Percentiles rank a stretch among this genome's conserved stretches.
Evolutionary conservation across 495 filamentous ascomycete species (phyloP).

Genomic region (Parathielavia hyrcaniae): DNA sequence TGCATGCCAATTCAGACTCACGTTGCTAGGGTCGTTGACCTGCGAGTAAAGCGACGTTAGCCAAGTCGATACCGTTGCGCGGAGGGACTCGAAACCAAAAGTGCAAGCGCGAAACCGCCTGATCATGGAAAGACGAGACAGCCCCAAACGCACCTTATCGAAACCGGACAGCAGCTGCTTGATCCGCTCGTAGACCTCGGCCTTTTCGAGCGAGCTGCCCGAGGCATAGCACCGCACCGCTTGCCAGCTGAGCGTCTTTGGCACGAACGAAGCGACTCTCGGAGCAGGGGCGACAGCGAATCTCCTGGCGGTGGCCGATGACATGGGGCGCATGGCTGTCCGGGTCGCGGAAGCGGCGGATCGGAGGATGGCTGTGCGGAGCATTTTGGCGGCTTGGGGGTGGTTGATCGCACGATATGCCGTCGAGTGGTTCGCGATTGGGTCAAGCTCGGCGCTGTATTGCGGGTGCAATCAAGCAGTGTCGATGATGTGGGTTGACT

Average conservation of each 20-base stretch:
- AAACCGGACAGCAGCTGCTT: constrained; percentile 86
- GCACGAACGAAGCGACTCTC: constrained; percentile 28
- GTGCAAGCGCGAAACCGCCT: background rate
- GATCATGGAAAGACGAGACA: constrained; percentile 1
- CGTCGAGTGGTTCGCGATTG: constrained; percentile 20
- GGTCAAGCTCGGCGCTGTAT: background rate
- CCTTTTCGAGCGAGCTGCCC: constrained; percentile 63
- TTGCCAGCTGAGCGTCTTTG: constrained; percentile 53
- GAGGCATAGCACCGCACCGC: constrained; percentile 80
- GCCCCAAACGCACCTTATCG: constrained; percentile 71
- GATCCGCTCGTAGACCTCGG: constrained; percentile 88
- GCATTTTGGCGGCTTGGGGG: constrained; percentile 52
- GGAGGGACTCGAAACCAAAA: background rate
- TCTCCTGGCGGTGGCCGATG: constrained; percentile 51
- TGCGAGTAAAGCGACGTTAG: constrained; percentile 28
- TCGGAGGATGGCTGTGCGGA: constrained; percentile 74
- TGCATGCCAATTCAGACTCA: constrained; percentile 42
- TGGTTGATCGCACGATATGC: constrained; percentile 6
- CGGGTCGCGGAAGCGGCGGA: constrained; percentile 49
- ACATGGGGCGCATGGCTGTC: constrained; percentile 51
- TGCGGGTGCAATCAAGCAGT: constrained; percentile 14
- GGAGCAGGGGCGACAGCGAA: constrained; percentile 43
- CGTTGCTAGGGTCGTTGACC: constrained; percentile 72
- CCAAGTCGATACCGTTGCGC: background rate
- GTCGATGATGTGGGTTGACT: constrained; percentile 13